Base-by-base conservation (phyloP, 2,329 filamentous ascomycete genomes). In the Stachybotrys chartarum region DNA sequence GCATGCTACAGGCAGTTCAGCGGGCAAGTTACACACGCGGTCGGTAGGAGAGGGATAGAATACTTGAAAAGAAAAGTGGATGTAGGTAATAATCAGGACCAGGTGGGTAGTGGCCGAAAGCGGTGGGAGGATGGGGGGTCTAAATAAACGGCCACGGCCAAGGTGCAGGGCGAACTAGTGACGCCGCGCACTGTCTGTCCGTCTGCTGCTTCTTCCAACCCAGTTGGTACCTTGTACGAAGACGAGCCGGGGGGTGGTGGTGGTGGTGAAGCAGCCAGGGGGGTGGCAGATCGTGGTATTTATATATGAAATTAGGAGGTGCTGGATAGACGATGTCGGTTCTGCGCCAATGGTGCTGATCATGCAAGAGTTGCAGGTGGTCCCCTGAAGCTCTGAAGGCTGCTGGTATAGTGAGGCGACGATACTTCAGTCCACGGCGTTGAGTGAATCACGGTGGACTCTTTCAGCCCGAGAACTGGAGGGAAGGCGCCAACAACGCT, bases 1-100 rank as follows among this genome's bases (percentile, higher is more conserved):
- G 58, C 62, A 63, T 63, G 46, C 54, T 59, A 49, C 49, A 46
- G 35, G 35, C 14, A 42, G 35, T 42, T 42, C 35, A 42, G 35
- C 35, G 35, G 35, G 35, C 35, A 42, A 42, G 35, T 42, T 42
- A 42, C 14, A 5, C 24, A 14, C 47, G n/a, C 30, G 18, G 31
- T 17, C 39, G 50, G 12, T n/a, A 10, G 11, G 35, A 46, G 10
- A 10, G 39, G 18, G 39, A 42, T 42, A 39, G 35, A 30, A 45
- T 35, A 46, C 32, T n/a, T 14, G 12, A 39, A 53, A 39, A 53
- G 31, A 53, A 46, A 44, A 44, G 39, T 17, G 17, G 51, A 35
- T 42, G 35, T 42, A 42, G 14, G 8, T 42, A 42, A 42, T 14
- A 42, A 14, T 10, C 24, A 24, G 8, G 35, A 10, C 35, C 10